Conservation (phyloP, 148 eudicot genomes). For the Vaccinium vitisidaea region DNA sequence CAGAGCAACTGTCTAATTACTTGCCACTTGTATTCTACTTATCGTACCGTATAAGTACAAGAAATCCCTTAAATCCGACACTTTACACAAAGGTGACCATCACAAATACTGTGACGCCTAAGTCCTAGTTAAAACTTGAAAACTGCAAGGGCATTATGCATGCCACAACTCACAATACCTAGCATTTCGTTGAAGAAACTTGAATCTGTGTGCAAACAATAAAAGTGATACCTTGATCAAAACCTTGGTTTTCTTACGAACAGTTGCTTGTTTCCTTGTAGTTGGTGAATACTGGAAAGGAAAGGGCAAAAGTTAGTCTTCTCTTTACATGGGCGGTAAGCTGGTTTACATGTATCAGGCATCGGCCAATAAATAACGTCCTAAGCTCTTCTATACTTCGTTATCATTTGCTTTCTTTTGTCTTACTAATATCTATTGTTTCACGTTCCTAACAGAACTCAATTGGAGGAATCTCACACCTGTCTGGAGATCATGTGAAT, state of each 20-base stretch:
- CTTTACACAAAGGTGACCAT: not conserved
- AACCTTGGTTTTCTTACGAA: not conserved
- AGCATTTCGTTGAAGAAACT: not conserved
- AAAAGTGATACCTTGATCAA: not conserved
- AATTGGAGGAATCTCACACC: conserved; percentile 88
- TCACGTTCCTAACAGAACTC: conserved; percentile 59
- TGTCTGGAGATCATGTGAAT: conserved; percentile 92
- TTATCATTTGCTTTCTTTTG: conserved; percentile 2
- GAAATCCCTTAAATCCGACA: not conserved
- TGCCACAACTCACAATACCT: not conserved
- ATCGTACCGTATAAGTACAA: not conserved
- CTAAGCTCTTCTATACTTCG: conserved; percentile 4
- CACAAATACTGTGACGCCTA: not conserved
- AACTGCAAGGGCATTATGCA: not conserved
- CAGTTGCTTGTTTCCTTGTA: conserved; percentile 30
- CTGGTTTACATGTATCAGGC: conserved; percentile 13
- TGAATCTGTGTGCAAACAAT: not conserved
- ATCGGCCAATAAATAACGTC: not conserved
- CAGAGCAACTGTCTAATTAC: not conserved
- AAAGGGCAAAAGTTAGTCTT: conserved; percentile 97
- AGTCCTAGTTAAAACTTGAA: not conserved
- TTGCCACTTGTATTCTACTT: not conserved
- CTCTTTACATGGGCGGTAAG: conserved; percentile 98
- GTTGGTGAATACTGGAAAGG: conserved; percentile 96
- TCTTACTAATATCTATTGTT: not conserved